Base-by-base conservation (phyloP, 805 yeast genomes). In the Kuraishia hungarica region DNA sequence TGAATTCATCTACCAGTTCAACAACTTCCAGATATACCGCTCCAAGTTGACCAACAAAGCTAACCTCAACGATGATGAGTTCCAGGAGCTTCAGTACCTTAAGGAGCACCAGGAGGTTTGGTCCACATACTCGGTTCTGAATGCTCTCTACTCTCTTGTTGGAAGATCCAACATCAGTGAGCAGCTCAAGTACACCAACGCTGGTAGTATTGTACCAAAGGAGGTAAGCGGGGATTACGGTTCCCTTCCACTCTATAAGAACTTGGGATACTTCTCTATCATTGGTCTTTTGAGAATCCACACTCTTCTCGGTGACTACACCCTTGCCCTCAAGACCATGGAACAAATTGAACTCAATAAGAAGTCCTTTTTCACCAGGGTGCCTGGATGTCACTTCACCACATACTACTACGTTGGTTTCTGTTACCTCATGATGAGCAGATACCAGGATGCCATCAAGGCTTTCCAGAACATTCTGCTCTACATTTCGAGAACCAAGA, bases 381-480 rank as follows among this genome's bases (percentile, higher is more conserved):
- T 78, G 50, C 74, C 80, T 51, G 76, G 79, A 24, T 77, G 78
- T 50, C 81, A 77, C 62, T 76, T 75, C 66, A 74, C 53, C 50
- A 76, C 78, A 52, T 78, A 77, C 65, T 77, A 77, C 67, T 77
- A 77, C 59, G 79, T 76, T 49, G 81, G 81, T 1, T 75, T 73
- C 67, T 73, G 80, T 62, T 77, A 76, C 66, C 62, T 77, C 62
- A 78, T 77, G 81, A 64, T 77, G 60, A 73, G 76, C 58, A 68
- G 81, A 59, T 77, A 77, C 63, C 67, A 79, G 8, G 81, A 77
- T 58, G 80, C 81, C 26, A 75, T 77, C 66, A 75, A 72, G 64
- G 71, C 76, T 10, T 75, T 77, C 60, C 72, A 78, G 3, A 80
- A 77, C 61, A 75, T 77, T 55, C 65, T 78, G 54, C 61, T 76